Evolutionary conservation across 2,329 filamentous ascomycete genomes (phyloP).

Genomic region (Alternaria alternata): DNA sequence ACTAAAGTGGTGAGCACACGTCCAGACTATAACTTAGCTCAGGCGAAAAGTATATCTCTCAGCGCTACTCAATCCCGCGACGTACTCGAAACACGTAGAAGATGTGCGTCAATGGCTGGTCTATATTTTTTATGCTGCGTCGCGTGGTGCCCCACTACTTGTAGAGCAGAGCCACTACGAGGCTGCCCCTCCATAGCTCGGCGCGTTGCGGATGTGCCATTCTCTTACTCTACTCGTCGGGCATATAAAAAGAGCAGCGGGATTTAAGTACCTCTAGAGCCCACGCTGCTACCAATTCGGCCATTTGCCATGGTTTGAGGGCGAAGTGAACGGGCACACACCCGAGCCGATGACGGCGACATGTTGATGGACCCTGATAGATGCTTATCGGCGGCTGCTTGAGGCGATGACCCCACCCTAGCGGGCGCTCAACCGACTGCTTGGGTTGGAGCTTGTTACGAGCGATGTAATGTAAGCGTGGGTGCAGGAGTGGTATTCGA

Average conservation of each 20-base stretch:
- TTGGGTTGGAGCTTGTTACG: slow-evolving; percentile 10
- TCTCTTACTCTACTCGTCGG: neutral
- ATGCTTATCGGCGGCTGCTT: slow-evolving; percentile 35
- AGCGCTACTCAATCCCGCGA: slow-evolving; percentile 23
- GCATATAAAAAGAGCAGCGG: slow-evolving; percentile 16
- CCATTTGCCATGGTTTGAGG: slow-evolving; percentile 22
- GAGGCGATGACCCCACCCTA: slow-evolving; percentile 31
- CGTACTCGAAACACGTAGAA: slow-evolving; percentile 17
- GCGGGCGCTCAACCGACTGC: slow-evolving; percentile 26
- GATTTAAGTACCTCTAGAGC: slow-evolving; percentile 39
- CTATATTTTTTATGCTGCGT: slow-evolving; percentile 36
- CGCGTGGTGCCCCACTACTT: slow-evolving; percentile 41
- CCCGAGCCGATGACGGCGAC: slow-evolving; percentile 47
- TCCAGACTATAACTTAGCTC: slow-evolving; percentile 20
- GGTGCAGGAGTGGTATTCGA: neutral
- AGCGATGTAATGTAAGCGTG: slow-evolving; percentile 17
- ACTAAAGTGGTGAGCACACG: slow-evolving; percentile 26
- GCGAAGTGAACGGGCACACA: slow-evolving; percentile 26
- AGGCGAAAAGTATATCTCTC: slow-evolving; percentile 10
- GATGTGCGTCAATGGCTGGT: slow-evolving; percentile 25
- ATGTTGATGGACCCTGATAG: slow-evolving; percentile 33
- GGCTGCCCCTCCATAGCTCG: slow-evolving; percentile 24
- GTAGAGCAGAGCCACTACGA: slow-evolving; percentile 10
- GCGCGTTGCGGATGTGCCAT: slow-evolving; percentile 9
- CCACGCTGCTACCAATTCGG: slow-evolving; percentile 19